A percentile compares a stretch with the other conserved stretches of the same genome.
These are phyloP conservation scores for Ustilago loliicola DNA, from an alignment of 1,284 basidiomycete genomes.

Conservation along the genomic window DNA sequence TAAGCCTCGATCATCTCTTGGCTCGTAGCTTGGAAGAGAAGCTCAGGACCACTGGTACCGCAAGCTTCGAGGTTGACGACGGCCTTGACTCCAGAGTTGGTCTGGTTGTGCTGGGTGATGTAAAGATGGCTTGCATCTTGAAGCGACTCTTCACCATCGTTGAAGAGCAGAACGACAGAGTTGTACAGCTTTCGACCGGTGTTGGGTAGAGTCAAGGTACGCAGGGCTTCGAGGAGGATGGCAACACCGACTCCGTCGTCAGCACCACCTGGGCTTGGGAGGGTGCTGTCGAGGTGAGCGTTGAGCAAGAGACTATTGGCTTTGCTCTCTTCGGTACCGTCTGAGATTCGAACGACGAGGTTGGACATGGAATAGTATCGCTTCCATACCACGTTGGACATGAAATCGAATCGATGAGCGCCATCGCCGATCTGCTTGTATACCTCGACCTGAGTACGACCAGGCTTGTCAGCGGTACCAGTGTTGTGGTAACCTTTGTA, in stretches of 20 bases:
- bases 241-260: slow-evolving; percentile 85
- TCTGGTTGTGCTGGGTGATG: slow-evolving; percentile 67
- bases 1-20: slow-evolving; percentile 94
- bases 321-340: slow-evolving; percentile 77
- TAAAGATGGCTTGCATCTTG: slow-evolving; percentile 89
- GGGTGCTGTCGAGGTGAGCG: slow-evolving; percentile 83
- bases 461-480: slow-evolving; percentile 32
- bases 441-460: slow-evolving; percentile 66
- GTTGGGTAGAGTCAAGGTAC: slow-evolving; percentile 79
- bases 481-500: slow-evolving; percentile 72
- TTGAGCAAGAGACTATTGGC: slow-evolving; percentile 80
- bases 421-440: slow-evolving; percentile 69
- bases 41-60: slow-evolving; percentile 86
- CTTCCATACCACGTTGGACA: slow-evolving; percentile 82
- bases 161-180: slow-evolving; percentile 91
- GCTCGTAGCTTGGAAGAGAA: slow-evolving; percentile 96
- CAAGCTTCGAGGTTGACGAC: slow-evolving; percentile 95
- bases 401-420: slow-evolving; percentile 67
- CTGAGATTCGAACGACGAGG: slow-evolving; percentile 87
- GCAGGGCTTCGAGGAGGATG: slow-evolving; percentile 84
- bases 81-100: slow-evolving; percentile 79
- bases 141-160: slow-evolving; percentile 87
- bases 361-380: slow-evolving; percentile 89
- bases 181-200: slow-evolving; percentile 81
- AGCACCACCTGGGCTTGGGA: slow-evolving; percentile 73